These are phyloP conservation scores for Skeletonema menzelii DNA, from an alignment of 108 stramenopile genomes.

Conservation along the genomic window DNA sequence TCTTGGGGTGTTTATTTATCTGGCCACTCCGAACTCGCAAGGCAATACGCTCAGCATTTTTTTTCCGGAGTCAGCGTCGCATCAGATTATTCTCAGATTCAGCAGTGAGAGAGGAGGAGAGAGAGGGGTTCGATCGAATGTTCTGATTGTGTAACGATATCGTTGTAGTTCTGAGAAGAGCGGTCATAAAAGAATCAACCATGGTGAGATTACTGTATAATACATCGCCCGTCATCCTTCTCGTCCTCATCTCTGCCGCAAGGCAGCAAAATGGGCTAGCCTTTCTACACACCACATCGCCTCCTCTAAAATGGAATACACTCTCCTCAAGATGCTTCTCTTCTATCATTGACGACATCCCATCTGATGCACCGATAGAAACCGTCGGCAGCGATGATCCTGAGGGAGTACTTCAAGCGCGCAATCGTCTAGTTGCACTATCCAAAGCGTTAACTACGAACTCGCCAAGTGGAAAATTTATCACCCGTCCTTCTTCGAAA, in stretches of 20 bases:
- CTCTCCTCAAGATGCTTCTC: neutral
- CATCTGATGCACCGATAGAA: slow-evolving; percentile 13
- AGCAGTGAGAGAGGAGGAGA: too few species aligned
- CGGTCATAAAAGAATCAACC: neutral
- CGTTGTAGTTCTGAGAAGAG: too few species aligned
- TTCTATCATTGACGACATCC: slow-evolving; percentile 10
- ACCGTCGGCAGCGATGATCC: neutral
- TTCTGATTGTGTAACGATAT: too few species aligned
- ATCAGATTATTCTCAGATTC: too few species aligned
- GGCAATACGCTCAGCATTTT: too few species aligned
- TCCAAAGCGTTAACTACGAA: slow-evolving; percentile 7
- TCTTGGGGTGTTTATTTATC: too few species aligned
- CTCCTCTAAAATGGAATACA: neutral
- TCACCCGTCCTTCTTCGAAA: slow-evolving; percentile 13
- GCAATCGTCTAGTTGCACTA: slow-evolving; percentile 30
- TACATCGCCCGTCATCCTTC: neutral
- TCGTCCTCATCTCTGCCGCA: neutral
- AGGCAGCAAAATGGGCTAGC: neutral
- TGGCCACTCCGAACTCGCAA: too few species aligned
- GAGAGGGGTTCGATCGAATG: too few species aligned
- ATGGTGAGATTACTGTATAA: neutral
- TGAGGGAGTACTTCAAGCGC: slow-evolving; percentile 9
- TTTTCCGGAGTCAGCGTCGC: too few species aligned
- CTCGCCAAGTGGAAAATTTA: slow-evolving; percentile 23
- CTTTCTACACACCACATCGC: neutral